phyloP scores from a whole-genome alignment of 2,329 filamentous ascomycete species.

The Fusarium sp. region DNA sequence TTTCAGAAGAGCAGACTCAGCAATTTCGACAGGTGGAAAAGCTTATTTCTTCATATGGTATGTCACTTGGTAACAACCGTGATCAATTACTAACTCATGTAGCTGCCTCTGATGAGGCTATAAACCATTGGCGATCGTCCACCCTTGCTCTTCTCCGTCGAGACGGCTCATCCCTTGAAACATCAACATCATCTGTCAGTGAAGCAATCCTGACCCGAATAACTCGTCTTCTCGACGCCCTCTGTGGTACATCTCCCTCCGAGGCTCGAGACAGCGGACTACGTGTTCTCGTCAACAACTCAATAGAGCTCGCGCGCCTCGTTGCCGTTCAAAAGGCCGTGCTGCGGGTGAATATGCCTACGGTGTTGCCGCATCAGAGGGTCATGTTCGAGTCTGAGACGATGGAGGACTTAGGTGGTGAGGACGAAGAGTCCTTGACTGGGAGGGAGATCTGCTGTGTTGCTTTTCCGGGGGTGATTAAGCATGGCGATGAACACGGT shows the following conservation, averaged over 20 bases:
- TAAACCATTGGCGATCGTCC: conserved; percentile 76
- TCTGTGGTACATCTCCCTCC: conserved; percentile 59
- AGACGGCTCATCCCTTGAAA: conserved; percentile 62
- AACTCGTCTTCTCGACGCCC: conserved; percentile 63
- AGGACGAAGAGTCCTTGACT: conserved; percentile 68
- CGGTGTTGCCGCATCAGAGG: conserved; percentile 65
- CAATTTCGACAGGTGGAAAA: conserved; percentile 65
- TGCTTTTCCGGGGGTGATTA: conserved; percentile 74
- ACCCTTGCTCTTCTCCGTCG: conserved; percentile 71
- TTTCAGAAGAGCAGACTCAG: conserved; percentile 66
- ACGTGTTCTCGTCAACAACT: conserved; percentile 64
- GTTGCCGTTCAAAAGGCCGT: conserved; percentile 71
- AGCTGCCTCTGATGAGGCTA: conserved; percentile 63
- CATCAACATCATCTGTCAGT: conserved; percentile 59
- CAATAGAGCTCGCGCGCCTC: conserved; percentile 68
- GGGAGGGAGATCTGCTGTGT: conserved; percentile 71
- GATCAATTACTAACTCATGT: conserved; percentile 7
- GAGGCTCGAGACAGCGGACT: conserved; percentile 66
- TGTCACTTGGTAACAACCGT: neutral
- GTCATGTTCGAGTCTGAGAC: conserved; percentile 68
- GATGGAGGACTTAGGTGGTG: conserved; percentile 77
- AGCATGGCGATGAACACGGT: conserved; percentile 74
- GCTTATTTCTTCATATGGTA: conserved; percentile 47
- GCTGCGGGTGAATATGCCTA: conserved; percentile 69
- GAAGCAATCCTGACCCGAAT: conserved; percentile 61